Evolutionary conservation across 208 protist genomes (phyloP), one percentile per base, ranked within the genome.

Genomic region (Crithidia sp.): DNA sequence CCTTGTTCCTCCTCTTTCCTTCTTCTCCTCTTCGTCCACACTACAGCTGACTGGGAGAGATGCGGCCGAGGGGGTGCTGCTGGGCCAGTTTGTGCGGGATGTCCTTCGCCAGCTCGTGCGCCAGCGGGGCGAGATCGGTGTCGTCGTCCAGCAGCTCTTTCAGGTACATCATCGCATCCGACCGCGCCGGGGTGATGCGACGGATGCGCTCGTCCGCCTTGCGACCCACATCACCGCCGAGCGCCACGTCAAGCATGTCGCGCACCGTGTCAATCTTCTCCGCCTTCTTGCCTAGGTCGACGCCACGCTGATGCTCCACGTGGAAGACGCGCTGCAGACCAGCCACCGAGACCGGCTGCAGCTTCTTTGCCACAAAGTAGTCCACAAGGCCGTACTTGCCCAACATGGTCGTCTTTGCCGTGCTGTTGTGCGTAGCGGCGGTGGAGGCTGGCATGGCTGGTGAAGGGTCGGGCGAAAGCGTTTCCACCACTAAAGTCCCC

Each of bases 321-420:
- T 94, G 63, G 5, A 92, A 44, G 55, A 96, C 94, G 50, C 92
- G 90, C 72, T 92, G 80, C 61, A 96, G 82, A 0, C 90, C 92
- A n/a, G 86, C 76, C 6, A 95, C 67, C 2, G 92, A 95, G 7
- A 96, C 89, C 0, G 90, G 90, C 77, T 95, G 76, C 56, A 96
- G 49, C 72, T 84, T 77, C 76, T 93, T 95, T 14, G 69, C 73
- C 7, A 95, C 80, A 53, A 96, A 90, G 78, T 90, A 94, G 61
- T 95, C 90, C 13, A 96, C 76, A 13, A 96, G 69, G 8, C 89
- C 89, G 76, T 90, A 96, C 83, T 96, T 96, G 49, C 92, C 92
- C n/a, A 56, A 67, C 81, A 92, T 81, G 7, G 86, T 85, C 7
- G 84, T 83, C 10, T 37, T 67, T 60, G 56, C 43, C 6, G 57